Base-by-base conservation (phyloP, 805 yeast genomes). In the Candida ipomoeae region DNA sequence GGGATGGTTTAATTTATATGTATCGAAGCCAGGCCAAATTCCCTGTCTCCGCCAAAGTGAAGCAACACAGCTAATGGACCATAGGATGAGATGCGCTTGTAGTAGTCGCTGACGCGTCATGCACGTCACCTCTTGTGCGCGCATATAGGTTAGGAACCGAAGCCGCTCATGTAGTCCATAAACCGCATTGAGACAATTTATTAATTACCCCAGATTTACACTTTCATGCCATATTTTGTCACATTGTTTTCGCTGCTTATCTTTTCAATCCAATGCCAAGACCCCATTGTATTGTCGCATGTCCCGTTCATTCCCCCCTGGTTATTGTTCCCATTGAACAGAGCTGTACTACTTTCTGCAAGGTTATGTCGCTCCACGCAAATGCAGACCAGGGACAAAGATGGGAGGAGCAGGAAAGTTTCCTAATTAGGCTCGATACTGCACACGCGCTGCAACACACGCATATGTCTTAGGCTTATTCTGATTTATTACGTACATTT, bases 401-500 rank as follows among this genome's bases (percentile, higher is more conserved):
- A 21, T 20, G 38, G 38, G 36, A 29, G 20, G 13, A 33, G 15
- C 21, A 18, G 39, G 26, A 18, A 23, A 17, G 37, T 41, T 31
- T 21, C 34, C 37, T 32, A 34, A 26, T 23, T 35, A 34, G 47
- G 39, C 35, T 31, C 23, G 5, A 26, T 5, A 21, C 26, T 23
- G 39, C 33, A 47, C 26, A 23, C 17, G 11, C 10, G 17, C 38
- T 34, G 31, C 31, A 18, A 8, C 10, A 23, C 3, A 41, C n/a
- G 18, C 48, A 26, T 15, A 17, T 6, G 15, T 35, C n/a, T 40
- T 34, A 29, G 10, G 34, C 53, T 42, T 20, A 43, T 48, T 13
- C 34, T 49, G 51, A 35, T 48, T 36, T 36, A 48, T 44, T 42
- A 40, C 40, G 15, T 43, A 38, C 48, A 37, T 29, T 33, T 2